Evolutionary conservation across 768 basidiomycete species (phyloP).

Genomic region (Gyrodon lividus): DNA sequence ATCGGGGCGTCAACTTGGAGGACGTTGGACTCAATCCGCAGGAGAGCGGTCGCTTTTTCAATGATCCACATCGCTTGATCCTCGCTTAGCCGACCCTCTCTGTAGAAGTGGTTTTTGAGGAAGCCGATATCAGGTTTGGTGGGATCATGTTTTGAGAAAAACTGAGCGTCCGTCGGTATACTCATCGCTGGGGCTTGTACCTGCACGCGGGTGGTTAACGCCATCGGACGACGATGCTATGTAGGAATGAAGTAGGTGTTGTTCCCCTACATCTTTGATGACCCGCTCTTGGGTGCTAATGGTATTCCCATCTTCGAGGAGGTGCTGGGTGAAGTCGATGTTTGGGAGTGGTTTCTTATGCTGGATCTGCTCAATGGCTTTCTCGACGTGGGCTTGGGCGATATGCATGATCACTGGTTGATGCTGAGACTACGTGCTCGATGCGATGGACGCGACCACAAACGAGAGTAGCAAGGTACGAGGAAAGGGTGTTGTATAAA

Average conservation of each 20-base stretch:
- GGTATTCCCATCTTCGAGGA: conserved; percentile 87
- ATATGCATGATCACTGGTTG: conserved; percentile 29
- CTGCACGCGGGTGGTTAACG: conserved; percentile 37
- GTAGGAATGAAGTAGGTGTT: conserved; percentile 7
- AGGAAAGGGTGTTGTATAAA: conserved; percentile 14
- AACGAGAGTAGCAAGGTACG: conserved; percentile 3
- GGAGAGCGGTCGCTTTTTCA: conserved; percentile 78
- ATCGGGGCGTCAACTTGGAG: conserved; percentile 96
- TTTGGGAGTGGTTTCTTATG: conserved; percentile 51
- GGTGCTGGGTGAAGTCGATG: conserved; percentile 90
- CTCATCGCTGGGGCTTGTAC: conserved; percentile 97
- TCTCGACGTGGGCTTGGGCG: conserved; percentile 35
- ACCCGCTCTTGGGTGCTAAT: conserved; percentile 95
- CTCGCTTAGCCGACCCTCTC: conserved; percentile 91
- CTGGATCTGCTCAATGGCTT: conserved; percentile 37
- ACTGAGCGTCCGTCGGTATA: conserved; percentile 90
- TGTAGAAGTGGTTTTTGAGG: conserved; percentile 98
- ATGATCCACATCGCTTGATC: conserved; percentile 95
- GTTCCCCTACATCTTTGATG: conserved; percentile 79
- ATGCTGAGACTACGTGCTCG: conserved; percentile 4
- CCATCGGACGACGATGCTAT: conserved; percentile 11
- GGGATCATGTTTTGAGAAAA: conserved; percentile 81
- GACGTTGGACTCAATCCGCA: conserved; percentile 85
- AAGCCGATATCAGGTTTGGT: conserved; percentile 94
- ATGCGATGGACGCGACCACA: conserved; percentile 9